phyloP scores from a whole-genome alignment of 768 basidiomycete species.

The Floccularia luteovirens region DNA sequence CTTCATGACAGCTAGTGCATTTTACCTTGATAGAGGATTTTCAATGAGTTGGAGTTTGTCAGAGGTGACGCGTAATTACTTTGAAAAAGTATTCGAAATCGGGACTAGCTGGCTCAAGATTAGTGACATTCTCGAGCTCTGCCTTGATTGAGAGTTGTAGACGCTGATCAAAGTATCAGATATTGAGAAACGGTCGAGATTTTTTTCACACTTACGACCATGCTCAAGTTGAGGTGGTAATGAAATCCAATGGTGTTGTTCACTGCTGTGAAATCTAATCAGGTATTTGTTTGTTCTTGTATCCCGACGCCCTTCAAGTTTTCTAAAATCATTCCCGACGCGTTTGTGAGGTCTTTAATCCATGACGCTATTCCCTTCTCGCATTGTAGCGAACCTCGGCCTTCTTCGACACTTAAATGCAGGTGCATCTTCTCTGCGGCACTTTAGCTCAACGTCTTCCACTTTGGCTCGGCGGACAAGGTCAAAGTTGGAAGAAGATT shows the following conservation, averaged over 20 bases:
- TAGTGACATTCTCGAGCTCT: slow-evolving; percentile 72
- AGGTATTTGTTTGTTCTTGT: neutral
- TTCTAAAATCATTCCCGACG: neutral
- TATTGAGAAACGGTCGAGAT: neutral
- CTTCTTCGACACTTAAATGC: slow-evolving; percentile 5
- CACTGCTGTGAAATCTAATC: neutral
- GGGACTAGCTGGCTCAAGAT: slow-evolving; percentile 53
- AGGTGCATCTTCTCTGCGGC: slow-evolving; percentile 7
- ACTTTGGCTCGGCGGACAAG: slow-evolving; percentile 25
- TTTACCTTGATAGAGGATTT: slow-evolving; percentile 41
- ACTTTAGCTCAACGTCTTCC: slow-evolving; percentile 17
- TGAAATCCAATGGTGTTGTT: neutral
- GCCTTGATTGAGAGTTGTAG: slow-evolving; percentile 68
- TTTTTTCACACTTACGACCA: slow-evolving; percentile 40
- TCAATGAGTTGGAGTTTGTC: neutral
- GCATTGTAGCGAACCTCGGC: slow-evolving; percentile 2
- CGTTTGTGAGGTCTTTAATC: neutral
- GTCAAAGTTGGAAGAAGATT: slow-evolving; percentile 28
- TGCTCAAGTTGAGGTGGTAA: neutral
- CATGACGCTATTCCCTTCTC: neutral
- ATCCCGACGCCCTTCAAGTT: neutral
- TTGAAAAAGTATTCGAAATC: slow-evolving; percentile 80
- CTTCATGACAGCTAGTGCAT: slow-evolving; percentile 75
- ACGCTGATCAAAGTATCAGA: slow-evolving; percentile 26
- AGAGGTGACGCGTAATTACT: slow-evolving; percentile 25